Percentiles rank a stretch among this genome's conserved stretches.
phyloP scores from a whole-genome alignment of 345 rosid genomes.

The Eucalyptus curtisii region DNA sequence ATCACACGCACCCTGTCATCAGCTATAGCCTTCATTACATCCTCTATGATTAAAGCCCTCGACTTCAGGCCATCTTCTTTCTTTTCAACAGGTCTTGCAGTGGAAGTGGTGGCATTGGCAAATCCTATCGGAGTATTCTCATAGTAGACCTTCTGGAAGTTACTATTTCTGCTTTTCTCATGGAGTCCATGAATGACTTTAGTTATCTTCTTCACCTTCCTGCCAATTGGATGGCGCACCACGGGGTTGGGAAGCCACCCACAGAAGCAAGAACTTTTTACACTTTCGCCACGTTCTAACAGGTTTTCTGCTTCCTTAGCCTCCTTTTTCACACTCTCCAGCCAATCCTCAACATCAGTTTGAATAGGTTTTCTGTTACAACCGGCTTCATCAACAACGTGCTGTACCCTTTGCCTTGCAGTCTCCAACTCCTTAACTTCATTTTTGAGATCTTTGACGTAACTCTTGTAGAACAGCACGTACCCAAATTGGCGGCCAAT shows the following conservation, averaged over 20 bases:
- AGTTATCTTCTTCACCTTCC: not conserved
- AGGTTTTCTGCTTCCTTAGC: not conserved
- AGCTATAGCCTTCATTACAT: not conserved
- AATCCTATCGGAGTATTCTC: not conserved
- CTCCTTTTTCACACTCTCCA: not conserved
- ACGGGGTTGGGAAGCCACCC: not conserved
- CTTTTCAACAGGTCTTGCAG: not conserved
- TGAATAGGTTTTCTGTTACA: not conserved
- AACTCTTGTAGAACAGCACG: not conserved
- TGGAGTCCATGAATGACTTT: not conserved
- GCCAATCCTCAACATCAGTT: not conserved
- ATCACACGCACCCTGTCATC: not conserved
- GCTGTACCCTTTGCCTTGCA: not conserved
- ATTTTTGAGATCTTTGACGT: not conserved
- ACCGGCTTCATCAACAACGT: not conserved
- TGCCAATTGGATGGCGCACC: not conserved
- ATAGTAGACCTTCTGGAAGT: not conserved
- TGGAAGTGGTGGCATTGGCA: not conserved
- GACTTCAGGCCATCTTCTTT: not conserved
- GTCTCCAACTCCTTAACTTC: not conserved
- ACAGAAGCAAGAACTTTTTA: not conserved
- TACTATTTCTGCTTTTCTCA: fast-evolving
- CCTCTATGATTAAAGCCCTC: fast-evolving
- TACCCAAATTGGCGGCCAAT: not conserved
- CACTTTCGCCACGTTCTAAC: not conserved